Evolutionary conservation across 169 alveolate genomes (phyloP), one percentile per base, ranked within the genome.

Genomic region (Eimeria necatrix): DNA sequence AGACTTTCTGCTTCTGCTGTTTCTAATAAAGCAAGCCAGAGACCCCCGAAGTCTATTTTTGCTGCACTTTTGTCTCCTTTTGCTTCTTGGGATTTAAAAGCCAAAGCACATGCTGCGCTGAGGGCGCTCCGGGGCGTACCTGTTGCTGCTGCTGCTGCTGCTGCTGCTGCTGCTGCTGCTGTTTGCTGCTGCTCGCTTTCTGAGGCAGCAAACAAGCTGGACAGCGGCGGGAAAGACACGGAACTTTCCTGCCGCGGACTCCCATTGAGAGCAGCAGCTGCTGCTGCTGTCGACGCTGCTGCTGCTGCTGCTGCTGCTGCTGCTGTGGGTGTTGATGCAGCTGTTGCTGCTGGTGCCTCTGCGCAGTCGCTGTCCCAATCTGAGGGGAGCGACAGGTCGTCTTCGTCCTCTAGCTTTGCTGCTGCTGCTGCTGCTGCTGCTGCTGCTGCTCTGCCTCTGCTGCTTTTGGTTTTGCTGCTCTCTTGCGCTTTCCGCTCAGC

Each of bases 1-100:
- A 83, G 74, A 56, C 76, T 46, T 51, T n/a, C 64, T 22, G 91
- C 91, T 56, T 83, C 91, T 26, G 61, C 70, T 56, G 91, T 53
- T 53, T 83, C 91, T n/a, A 83, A 51, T 53, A 83, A 74, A 4
- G 91, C 91, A 7, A 74, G 53, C 91, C 91, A 83, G 24, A 83
- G 74, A 46, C 41, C 24, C 56, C 91, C 91, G 32, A 8, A 22
- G 74, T 83, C 91, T 3, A 0, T 56, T 26, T 73, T 26, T 10
- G 3, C 24, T 24, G 76, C 76, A 24, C 9, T 6, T 49, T 12
- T 46, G 24, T 52, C 53, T 14, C 26, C 70, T 1, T 70, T 0
- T 24, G 46, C 84, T 83, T 56, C 91, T 14, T 83, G 76, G 56
- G n/a, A n/a, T n/a, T n/a, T n/a, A n/a, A 83, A 48, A 22, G 76